Percentiles rank a stretch among this genome's conserved stretches.
These are phyloP conservation scores for Mycogone perniciosa DNA, from an alignment of 2,329 filamentous ascomycete genomes.

Conservation along the genomic window DNA sequence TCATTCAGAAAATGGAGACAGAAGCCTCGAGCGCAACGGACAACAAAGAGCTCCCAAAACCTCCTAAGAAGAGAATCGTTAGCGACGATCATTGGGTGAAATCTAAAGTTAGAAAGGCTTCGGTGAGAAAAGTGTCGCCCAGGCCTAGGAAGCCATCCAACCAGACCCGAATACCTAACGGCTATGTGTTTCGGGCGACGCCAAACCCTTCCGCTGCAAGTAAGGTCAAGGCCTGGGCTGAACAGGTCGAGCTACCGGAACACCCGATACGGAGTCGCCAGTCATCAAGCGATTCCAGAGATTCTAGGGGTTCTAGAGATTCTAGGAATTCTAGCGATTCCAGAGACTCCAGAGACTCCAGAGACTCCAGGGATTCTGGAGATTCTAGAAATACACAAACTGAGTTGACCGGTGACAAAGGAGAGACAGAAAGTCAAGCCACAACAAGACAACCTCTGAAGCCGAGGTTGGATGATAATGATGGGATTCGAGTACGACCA, in stretches of 20 bases:
- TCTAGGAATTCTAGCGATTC: no score
- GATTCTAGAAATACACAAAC: constrained; percentile 15
- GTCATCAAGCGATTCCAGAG: constrained; percentile 22
- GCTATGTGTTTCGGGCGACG: constrained; percentile 48
- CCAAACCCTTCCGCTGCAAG: constrained; percentile 50
- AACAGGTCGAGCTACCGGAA: constrained; percentile 42
- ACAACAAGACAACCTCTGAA: constrained; percentile 20
- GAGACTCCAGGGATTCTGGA: no score
- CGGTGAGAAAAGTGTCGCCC: constrained; percentile 36
- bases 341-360: no score
- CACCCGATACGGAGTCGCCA: constrained; percentile 29
- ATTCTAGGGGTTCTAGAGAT: no score
- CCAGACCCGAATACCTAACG: constrained; percentile 44
- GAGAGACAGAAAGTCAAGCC: constrained; percentile 23
- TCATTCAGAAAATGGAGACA: constrained; percentile 7
- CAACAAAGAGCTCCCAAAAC: constrained; percentile 33
- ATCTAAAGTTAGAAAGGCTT: constrained; percentile 45
- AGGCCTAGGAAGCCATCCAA: constrained; percentile 25
- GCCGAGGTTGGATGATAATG: constrained; percentile 25
- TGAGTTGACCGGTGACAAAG: constrained; percentile 23
- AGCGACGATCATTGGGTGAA: constrained; percentile 89
- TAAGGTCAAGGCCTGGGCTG: constrained; percentile 59
- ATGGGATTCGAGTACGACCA: constrained; percentile 41
- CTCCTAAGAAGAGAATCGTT: constrained; percentile 85
- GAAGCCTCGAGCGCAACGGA: constrained; percentile 15